phyloP scores from a whole-genome alignment of 805 yeast genomes.

The Trichomonascus vanleenenianus region DNA sequence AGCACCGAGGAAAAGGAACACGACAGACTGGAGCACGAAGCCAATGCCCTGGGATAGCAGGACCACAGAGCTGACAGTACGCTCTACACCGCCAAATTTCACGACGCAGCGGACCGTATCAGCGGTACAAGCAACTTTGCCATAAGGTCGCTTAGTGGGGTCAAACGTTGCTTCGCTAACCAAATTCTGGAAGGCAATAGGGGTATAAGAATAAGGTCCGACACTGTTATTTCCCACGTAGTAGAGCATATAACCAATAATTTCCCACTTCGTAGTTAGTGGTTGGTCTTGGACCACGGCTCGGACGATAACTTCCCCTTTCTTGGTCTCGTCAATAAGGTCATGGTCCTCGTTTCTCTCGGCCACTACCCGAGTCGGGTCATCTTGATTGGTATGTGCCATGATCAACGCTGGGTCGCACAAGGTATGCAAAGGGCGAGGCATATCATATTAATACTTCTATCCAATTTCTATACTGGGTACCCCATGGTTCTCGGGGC shows the following conservation, averaged over 20 bases:
- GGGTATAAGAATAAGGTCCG: constrained; percentile 12
- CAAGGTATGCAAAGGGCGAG: too few species aligned
- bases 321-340: too few species aligned
- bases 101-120: constrained; percentile 9
- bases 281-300: constrained; percentile 9
- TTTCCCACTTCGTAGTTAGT: constrained; percentile 9
- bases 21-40: constrained; percentile 10
- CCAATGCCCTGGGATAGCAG: constrained; percentile 13
- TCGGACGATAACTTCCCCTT: neutral
- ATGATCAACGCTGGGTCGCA: too few species aligned
- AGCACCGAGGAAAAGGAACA: constrained; percentile 13
- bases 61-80: constrained; percentile 6
- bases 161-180: constrained; percentile 10
- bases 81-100: constrained; percentile 10
- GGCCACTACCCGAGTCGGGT: too few species aligned
- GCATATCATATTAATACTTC: too few species aligned
- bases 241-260: constrained; percentile 11
- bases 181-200: constrained; percentile 11
- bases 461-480: too few species aligned
- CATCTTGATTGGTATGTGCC: too few species aligned
- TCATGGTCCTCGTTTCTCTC: too few species aligned
- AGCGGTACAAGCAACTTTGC: constrained; percentile 7
- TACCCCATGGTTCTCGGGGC: too few species aligned
- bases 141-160: constrained; percentile 7
- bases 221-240: constrained; percentile 15